Evolutionary conservation across 2,329 filamentous ascomycete genomes (phyloP).

Genomic region (Penicillium sp.): DNA sequence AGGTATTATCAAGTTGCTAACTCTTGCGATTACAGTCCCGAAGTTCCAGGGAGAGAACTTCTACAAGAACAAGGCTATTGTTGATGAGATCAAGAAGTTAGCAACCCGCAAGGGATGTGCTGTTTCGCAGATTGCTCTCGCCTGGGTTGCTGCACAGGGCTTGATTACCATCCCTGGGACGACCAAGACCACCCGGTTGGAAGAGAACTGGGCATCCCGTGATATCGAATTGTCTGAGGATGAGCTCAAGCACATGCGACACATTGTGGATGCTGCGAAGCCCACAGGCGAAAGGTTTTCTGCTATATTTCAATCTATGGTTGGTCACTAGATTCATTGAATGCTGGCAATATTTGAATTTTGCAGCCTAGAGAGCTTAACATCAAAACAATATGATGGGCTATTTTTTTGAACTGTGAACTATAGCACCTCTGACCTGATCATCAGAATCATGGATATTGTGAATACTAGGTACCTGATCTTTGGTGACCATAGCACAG

Average conservation of each 20-base stretch:
- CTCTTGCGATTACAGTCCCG: constrained; percentile 13
- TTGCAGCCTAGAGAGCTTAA: too few species aligned
- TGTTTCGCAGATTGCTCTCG: constrained; percentile 40
- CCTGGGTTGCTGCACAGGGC: constrained; percentile 44
- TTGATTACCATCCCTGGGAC: constrained; percentile 52
- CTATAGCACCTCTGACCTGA: too few species aligned
- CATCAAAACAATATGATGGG: too few species aligned
- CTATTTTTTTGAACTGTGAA: too few species aligned
- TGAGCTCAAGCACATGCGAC: constrained; percentile 43
- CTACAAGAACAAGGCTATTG: constrained; percentile 46
- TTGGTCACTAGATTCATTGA: constrained; percentile 20
- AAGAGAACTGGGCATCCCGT: constrained; percentile 44
- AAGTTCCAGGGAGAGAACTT: constrained; percentile 49
- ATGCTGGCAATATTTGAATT: too few species aligned
- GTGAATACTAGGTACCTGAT: too few species aligned
- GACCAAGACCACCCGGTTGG: constrained; percentile 41
- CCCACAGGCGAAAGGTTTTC: constrained; percentile 40
- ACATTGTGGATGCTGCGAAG: constrained; percentile 40
- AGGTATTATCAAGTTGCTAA: too few species aligned
- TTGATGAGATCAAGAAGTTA: constrained; percentile 46
- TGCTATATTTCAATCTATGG: constrained; percentile 22
- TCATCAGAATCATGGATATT: too few species aligned
- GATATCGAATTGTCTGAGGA: constrained; percentile 40
- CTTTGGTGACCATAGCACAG: too few species aligned
- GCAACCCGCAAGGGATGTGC: constrained; percentile 36